Evolutionary conservation across 148 eudicot species (phyloP).

Genomic region (Mesembryanthemum crystallinum): DNA sequence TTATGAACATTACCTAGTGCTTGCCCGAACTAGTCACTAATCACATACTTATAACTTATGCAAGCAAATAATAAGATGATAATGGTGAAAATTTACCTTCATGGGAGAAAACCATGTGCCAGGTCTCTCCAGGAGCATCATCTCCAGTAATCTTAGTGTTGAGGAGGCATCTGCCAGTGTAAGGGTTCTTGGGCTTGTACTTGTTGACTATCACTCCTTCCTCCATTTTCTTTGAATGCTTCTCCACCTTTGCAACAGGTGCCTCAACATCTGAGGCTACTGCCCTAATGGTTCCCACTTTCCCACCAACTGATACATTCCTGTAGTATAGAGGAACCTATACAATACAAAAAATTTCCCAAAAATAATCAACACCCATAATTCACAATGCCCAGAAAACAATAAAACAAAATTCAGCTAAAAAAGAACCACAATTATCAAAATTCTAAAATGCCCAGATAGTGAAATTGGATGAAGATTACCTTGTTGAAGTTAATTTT

Average conservation of each 20-base stretch:
- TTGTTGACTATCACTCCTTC: slow-evolving; percentile 87
- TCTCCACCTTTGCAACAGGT: slow-evolving; percentile 64
- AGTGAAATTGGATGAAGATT: background rate
- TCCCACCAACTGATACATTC: slow-evolving; percentile 52
- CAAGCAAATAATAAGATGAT: background rate
- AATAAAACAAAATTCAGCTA: background rate
- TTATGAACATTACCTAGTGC: too few relatives aligned
- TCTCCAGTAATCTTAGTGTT: slow-evolving; percentile 95
- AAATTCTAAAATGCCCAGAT: background rate
- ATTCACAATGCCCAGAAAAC: background rate
- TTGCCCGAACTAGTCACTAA: too few relatives aligned
- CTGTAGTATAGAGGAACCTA: slow-evolving; percentile 60
- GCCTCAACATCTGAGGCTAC: slow-evolving; percentile 60
- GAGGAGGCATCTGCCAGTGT: slow-evolving; percentile 71
- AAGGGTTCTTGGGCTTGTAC: slow-evolving; percentile 88
- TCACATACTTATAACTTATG: background rate
- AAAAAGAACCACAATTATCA: background rate
- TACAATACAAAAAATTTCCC: slow-evolving; percentile 16
- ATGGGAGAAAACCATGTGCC: slow-evolving; percentile 97
- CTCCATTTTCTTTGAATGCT: slow-evolving; percentile 78
- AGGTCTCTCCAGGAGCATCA: slow-evolving; percentile 98
- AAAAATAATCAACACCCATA: background rate
- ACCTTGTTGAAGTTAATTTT: slow-evolving; percentile 71
- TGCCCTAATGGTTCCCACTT: slow-evolving; percentile 59
- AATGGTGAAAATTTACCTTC: slow-evolving; percentile 49